Base-by-base conservation (phyloP, 345 rosid genomes). In the Populus ilicifolia region DNA sequence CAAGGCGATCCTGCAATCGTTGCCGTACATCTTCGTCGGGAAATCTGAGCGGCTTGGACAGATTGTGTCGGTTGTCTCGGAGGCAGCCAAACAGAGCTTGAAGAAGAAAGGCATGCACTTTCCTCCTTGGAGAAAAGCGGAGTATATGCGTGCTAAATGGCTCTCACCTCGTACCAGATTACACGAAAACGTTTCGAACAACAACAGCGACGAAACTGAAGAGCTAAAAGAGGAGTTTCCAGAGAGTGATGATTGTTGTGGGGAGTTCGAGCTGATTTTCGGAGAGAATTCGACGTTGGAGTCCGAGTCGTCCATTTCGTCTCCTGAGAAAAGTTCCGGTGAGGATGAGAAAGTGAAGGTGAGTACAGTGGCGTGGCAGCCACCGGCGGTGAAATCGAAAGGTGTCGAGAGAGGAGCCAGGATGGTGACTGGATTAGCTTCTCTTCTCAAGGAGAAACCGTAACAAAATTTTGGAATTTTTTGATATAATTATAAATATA, bases 31-130 rank as follows among this genome's bases (percentile, higher is more conserved):
- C 71, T 96, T 90, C 75, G 91, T 94, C 2, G 97, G 99, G 5
- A 90, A 81, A 80, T 66, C 85, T 27, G 94, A 91, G 67, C 87
- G 98, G 78, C 91, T 94, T 3, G 86, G 87, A 66, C 90, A 82
- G 86, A 90, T 96, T 59, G 85, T 94, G 36, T 41, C 82, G 21
- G 77, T 91, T 20, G 81, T 88, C 41, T 90, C 91, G 33, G 89
- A 96, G 83, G 97, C 96, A 0, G 93, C 93, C 33, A 89, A 80
- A 44, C 92, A 88, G 88, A 89, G 95, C 83, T 64, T 94, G 86
- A 96, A 89, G 91, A 96, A 92, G 88, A 94, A 89, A 70, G 97
- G 94, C 27, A 93, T 96, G 92, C 92, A 84, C 66, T 54, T 92
- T 48, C 90, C 99, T 41, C 97, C 99, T 0, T 96, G 97, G 98